Percentiles rank a stretch among this genome's conserved stretches.
Conservation (phyloP, 495 filamentous ascomycete genomes). For the Hypoxylon perforatum region DNA sequence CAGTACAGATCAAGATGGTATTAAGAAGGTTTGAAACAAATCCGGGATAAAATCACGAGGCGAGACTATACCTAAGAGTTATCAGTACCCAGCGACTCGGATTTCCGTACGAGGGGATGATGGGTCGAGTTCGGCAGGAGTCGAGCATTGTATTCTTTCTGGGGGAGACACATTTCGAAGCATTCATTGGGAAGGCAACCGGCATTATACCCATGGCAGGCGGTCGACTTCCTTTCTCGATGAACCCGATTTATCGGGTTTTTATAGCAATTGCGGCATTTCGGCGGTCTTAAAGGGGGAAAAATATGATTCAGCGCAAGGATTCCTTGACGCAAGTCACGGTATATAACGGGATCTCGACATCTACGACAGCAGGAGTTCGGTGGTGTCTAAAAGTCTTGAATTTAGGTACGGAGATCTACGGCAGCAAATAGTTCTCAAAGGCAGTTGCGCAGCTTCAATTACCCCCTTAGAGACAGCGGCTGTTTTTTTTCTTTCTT, state of each 20-base stretch:
- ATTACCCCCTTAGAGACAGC: constrained; percentile 13
- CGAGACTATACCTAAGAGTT: constrained; percentile 7
- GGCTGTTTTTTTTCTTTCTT: no score
- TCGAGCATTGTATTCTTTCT: constrained; percentile 21
- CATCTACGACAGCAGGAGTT: constrained; percentile 34
- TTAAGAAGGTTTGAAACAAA: constrained; percentile 1
- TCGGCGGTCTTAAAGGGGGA: constrained; percentile 20
- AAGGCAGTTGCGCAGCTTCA: constrained; percentile 8
- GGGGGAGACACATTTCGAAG: constrained; percentile 20
- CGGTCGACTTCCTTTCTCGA: constrained; percentile 25
- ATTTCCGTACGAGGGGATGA: constrained; percentile 1
- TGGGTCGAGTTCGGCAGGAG: constrained; percentile 7
- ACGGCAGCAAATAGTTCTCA: constrained; percentile 7
- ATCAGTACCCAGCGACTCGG: constrained; percentile 2
- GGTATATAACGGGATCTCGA: constrained; percentile 22
- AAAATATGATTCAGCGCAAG: constrained; percentile 31
- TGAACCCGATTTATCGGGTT: constrained; percentile 15
- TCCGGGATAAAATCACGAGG: constrained; percentile 2
- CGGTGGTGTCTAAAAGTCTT: constrained; percentile 27
- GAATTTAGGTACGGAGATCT: constrained; percentile 16
- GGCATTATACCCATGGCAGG: constrained; percentile 37
- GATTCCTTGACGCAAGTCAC: constrained; percentile 19
- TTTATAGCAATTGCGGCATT: constrained; percentile 26
- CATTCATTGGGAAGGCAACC: constrained; percentile 27
- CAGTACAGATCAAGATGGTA: constrained; percentile 1